Evolutionary conservation across 768 basidiomycete species (phyloP).

Genomic region (Serendipita indica): DNA sequence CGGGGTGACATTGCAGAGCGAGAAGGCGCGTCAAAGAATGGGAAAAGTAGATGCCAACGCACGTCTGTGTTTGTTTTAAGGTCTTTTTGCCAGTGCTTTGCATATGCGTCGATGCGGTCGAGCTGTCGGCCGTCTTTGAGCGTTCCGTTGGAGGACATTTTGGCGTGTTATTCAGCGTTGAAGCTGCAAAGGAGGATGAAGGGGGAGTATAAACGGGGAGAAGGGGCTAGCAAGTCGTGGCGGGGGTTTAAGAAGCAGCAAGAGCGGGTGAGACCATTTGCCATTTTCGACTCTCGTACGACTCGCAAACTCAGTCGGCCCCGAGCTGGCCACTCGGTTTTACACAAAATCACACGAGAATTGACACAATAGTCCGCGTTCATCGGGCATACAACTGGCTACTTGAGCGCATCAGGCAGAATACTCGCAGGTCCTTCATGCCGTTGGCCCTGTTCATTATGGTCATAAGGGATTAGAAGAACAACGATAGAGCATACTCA

Average conservation of each 20-base stretch:
- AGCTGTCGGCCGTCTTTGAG: conserved; percentile 41
- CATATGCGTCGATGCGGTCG: conserved; percentile 69
- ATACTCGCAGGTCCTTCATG: background rate
- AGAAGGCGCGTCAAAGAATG: too few relatives aligned
- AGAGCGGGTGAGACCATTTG: background rate
- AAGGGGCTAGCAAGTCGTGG: background rate
- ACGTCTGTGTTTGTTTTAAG: conserved; percentile 45
- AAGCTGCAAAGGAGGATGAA: background rate
- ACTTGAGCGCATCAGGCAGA: background rate
- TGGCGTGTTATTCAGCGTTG: background rate
- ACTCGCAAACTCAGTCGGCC: background rate
- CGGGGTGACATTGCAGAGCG: background rate
- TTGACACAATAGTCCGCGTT: too few relatives aligned
- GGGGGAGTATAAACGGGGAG: too few relatives aligned
- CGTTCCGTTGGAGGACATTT: background rate
- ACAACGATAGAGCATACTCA: background rate
- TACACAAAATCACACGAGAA: too few relatives aligned
- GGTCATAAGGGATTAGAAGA: background rate
- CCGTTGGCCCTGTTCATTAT: background rate
- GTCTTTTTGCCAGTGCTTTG: conserved; percentile 84
- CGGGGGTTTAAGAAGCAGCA: background rate
- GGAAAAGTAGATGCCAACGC: too few relatives aligned
- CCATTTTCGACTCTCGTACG: background rate
- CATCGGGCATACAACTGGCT: too few relatives aligned
- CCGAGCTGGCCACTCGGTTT: too few relatives aligned